These are phyloP conservation scores for Candida xyloterini DNA, from an alignment of 805 yeast species.

Conservation along the genomic window DNA sequence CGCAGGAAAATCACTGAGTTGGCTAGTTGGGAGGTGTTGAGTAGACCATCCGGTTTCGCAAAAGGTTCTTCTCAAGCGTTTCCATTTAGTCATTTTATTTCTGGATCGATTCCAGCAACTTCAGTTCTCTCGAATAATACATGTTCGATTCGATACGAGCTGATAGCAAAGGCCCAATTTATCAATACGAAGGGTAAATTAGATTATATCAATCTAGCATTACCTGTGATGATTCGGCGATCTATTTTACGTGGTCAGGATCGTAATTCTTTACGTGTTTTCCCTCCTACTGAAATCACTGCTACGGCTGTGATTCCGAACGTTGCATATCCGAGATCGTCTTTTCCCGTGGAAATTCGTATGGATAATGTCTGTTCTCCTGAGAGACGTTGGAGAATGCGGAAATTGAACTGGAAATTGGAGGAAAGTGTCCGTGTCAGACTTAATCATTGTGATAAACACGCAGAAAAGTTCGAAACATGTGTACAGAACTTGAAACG, in stretches of 20 bases:
- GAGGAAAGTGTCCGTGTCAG: conserved; percentile 75
- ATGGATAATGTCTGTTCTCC: conserved; percentile 65
- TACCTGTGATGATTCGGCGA: conserved; percentile 73
- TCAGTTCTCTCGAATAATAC: conserved; percentile 54
- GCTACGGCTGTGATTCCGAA: conserved; percentile 87
- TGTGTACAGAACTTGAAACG: conserved; percentile 42
- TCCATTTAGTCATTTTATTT: conserved; percentile 86
- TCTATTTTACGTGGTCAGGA: conserved; percentile 81
- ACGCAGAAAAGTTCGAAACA: conserved; percentile 46
- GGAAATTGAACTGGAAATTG: conserved; percentile 83
- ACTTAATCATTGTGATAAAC: conserved; percentile 56
- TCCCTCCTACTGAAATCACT: conserved; percentile 92
- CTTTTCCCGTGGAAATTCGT: conserved; percentile 78
- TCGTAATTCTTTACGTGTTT: conserved; percentile 80
- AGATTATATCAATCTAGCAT: conserved; percentile 39
- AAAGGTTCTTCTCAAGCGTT: conserved; percentile 71
- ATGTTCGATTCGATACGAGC: conserved; percentile 64
- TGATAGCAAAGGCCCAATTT: conserved; percentile 57
- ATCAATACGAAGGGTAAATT: conserved; percentile 37
- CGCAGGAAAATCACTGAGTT: conserved; percentile 52
- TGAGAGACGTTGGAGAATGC: conserved; percentile 84
- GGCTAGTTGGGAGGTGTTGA: conserved; percentile 86
- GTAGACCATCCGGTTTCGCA: conserved; percentile 53
- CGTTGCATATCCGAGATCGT: conserved; percentile 83
- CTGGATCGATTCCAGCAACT: conserved; percentile 86